Evolutionary conservation across 306 rosid genomes (phyloP).

Genomic region (Quercus engelmannii): DNA sequence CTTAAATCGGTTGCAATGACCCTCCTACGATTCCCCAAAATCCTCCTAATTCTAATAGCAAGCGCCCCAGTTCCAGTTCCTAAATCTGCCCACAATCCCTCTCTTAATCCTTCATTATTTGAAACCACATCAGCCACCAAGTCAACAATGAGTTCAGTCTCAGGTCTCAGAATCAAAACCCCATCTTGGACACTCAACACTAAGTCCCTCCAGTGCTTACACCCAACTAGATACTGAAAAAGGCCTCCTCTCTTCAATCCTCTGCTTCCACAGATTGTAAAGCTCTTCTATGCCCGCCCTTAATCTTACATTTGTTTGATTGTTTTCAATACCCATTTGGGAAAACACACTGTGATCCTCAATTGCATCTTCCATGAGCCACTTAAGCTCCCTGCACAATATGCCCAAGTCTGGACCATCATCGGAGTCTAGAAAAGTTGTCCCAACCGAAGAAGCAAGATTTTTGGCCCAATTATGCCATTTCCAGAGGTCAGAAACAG

Average conservation of each 20-base stretch:
- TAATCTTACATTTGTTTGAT: constrained; percentile 25
- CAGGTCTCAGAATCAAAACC: constrained; percentile 86
- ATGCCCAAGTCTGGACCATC: constrained; percentile 69
- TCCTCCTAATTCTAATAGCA: constrained; percentile 61
- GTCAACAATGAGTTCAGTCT: constrained; percentile 69
- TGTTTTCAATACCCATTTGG: constrained; percentile 6
- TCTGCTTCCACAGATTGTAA: constrained; percentile 69
- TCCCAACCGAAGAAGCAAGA: constrained; percentile 57
- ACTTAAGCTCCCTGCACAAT: constrained; percentile 69
- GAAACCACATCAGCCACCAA: constrained; percentile 54
- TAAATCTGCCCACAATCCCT: constrained; percentile 87
- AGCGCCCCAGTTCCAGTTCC: constrained; percentile 95
- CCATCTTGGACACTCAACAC: constrained; percentile 84
- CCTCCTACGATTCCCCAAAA: constrained; percentile 41
- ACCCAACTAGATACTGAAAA: constrained; percentile 91
- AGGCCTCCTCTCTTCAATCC: constrained; percentile 69
- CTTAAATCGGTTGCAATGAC: constrained; percentile 78
- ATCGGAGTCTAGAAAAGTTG: constrained; percentile 58
- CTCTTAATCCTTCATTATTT: constrained; percentile 42
- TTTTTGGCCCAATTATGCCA: constrained; percentile 82
- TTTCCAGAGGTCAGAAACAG: constrained; percentile 48
- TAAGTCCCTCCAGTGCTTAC: constrained; percentile 95
- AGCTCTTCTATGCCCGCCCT: constrained; percentile 58
- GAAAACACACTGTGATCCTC: constrained; percentile 25
- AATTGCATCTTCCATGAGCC: constrained; percentile 75